phyloP scores from a whole-genome alignment of 2,329 filamentous ascomycete species.

The Ceratocystis ficicola region DNA sequence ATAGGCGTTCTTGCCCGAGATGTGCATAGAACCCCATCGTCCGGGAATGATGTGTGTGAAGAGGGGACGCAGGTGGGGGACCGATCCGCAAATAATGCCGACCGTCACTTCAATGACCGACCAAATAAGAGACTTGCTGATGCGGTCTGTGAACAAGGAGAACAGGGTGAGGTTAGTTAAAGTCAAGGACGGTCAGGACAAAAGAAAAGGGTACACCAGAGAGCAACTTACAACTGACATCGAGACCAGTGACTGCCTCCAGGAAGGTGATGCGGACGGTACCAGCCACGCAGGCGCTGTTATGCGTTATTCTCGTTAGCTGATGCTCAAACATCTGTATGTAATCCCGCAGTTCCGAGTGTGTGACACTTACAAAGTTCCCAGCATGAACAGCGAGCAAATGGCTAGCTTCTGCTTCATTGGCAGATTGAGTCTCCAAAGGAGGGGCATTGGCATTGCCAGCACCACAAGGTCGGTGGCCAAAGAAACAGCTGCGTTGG shows the following conservation, averaged over 20 bases:
- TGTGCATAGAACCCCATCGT: conserved; percentile 4
- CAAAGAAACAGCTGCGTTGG: conserved; percentile 27
- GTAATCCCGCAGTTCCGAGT: too few relatives aligned
- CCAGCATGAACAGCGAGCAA: conserved; percentile 27
- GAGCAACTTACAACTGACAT: conserved; percentile 27
- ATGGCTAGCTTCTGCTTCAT: conserved; percentile 26
- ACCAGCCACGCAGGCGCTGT: conserved; percentile 26
- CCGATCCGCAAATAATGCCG: conserved; percentile 29
- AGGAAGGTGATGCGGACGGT: conserved; percentile 26
- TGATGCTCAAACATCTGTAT: background rate
- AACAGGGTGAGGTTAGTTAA: background rate
- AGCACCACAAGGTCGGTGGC: conserved; percentile 28
- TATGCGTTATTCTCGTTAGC: background rate
- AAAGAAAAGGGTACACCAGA: background rate
- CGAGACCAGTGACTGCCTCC: conserved; percentile 24
- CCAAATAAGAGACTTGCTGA: conserved; percentile 28
- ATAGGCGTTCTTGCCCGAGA: conserved; percentile 14
- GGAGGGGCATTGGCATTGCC: conserved; percentile 27
- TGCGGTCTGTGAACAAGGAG: conserved; percentile 25
- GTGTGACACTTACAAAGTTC: conserved; percentile 27
- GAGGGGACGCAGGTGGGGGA: conserved; percentile 28
- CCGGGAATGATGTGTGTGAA: conserved; percentile 15
- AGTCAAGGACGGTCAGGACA: too few relatives aligned
- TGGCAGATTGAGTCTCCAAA: conserved; percentile 27
- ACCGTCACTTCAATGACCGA: conserved; percentile 29